Percentiles rank a stretch among this genome's conserved stretches.
Conservation (phyloP, 495 filamentous ascomycete species). For the Aspergillus bertholletiae region DNA sequence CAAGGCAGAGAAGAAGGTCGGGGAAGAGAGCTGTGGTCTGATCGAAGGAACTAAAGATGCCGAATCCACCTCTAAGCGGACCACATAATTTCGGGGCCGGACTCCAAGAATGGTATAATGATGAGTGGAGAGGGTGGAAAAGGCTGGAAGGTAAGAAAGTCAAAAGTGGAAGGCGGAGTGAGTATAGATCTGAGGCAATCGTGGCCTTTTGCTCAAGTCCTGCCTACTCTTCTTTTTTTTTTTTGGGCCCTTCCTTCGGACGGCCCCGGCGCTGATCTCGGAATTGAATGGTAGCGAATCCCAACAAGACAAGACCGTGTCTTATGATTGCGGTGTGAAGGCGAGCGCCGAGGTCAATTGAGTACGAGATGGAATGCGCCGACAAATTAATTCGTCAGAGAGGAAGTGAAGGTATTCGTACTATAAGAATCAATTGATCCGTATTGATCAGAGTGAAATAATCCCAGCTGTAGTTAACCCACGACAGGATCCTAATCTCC, state of each 20-base stretch:
- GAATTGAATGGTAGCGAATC: neutral
- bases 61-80: conserved; percentile 12
- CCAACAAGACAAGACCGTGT: too few relatives aligned
- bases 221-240: neutral
- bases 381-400: too few relatives aligned
- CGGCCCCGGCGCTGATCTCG: neutral
- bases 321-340: neutral
- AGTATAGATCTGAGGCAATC: neutral
- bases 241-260: neutral
- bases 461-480: too few relatives aligned
- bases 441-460: too few relatives aligned
- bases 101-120: conserved; percentile 5
- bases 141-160: neutral
- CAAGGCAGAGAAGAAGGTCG: conserved; percentile 1
- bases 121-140: conserved; percentile 1
- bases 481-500: neutral
- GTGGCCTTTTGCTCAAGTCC: neutral
- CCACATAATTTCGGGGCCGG: conserved; percentile 14
- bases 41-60: conserved; percentile 14
- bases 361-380: neutral
- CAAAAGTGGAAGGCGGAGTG: neutral
- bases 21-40: conserved; percentile 24
- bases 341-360: neutral
- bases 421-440: too few relatives aligned
- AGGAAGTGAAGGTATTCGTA: too few relatives aligned